Conservation (phyloP, 1,139 yeast genomes). For the Taphrina confusa region DNA sequence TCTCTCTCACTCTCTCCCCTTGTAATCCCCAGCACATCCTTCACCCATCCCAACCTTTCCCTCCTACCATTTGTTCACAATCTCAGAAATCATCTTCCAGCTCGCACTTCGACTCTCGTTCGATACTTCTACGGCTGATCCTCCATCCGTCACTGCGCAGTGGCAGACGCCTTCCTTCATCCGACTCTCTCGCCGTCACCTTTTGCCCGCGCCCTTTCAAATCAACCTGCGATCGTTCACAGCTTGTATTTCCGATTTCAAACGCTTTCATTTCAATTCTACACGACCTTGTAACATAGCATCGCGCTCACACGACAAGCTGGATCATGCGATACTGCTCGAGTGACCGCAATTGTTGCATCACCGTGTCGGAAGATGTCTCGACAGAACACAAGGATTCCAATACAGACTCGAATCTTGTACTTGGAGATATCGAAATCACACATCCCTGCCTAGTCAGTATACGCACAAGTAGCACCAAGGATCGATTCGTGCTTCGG, state of each 20-base stretch:
- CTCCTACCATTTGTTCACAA: no score
- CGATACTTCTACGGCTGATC: no score
- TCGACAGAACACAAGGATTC: neutral
- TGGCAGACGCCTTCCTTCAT: no score
- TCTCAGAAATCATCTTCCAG: no score
- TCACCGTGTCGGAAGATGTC: neutral
- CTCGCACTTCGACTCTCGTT: no score
- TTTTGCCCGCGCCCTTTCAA: no score
- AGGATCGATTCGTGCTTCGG: neutral
- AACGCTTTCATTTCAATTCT: no score
- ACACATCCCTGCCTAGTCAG: conserved; percentile 19
- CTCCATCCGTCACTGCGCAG: no score
- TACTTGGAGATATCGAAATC: conserved; percentile 10
- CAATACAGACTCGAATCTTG: neutral
- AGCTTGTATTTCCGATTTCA: no score
- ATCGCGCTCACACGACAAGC: neutral
- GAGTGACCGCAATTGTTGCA: conserved; percentile 15
- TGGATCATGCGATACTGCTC: conserved; percentile 22
- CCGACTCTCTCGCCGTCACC: no score
- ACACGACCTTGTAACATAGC: no score
- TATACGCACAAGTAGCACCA: neutral
- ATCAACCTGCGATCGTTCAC: no score
- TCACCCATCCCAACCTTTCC: neutral
- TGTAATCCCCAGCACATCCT: neutral
- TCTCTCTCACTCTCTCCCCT: neutral